These are phyloP conservation scores for Sanghuangporus weigelae DNA, from an alignment of 1,284 basidiomycete species.

Conservation along the genomic window DNA sequence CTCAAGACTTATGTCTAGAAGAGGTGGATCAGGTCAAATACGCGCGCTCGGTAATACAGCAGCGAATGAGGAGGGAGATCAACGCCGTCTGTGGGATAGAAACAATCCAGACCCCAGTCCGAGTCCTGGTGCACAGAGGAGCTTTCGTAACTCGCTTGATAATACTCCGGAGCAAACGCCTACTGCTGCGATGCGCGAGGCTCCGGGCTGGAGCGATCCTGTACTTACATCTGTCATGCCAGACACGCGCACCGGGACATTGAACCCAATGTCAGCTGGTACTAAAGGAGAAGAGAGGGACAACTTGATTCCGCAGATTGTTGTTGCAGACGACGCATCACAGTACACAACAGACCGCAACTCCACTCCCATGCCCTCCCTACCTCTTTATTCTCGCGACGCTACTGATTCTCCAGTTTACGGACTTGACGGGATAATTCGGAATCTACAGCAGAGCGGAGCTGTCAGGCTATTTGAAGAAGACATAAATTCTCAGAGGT, in stretches of 20 bases:
- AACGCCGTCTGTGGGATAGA: constrained; percentile 31
- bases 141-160: constrained; percentile 13
- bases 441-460: constrained; percentile 8
- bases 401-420: constrained; percentile 41
- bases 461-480: constrained; percentile 2
- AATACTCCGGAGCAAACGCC: constrained; percentile 15
- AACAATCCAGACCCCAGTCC: constrained; percentile 29
- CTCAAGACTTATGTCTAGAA: constrained; percentile 8
- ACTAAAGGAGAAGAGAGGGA: neutral
- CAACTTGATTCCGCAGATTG: constrained; percentile 2
- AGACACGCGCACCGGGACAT: neutral
- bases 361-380: neutral
- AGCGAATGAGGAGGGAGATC: constrained; percentile 25
- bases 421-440: constrained; percentile 39
- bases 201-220: constrained; percentile 26
- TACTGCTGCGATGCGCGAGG: constrained; percentile 20
- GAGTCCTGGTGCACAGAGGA: constrained; percentile 7
- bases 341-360: constrained; percentile 3
- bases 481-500: constrained; percentile 23
- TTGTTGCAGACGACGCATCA: neutral
- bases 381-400: constrained; percentile 15
- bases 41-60: constrained; percentile 23
- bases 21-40: constrained; percentile 20
- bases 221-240: constrained; percentile 22
- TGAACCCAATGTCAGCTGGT: neutral